Base-by-base conservation (phyloP, 2,329 filamentous ascomycete genomes). In the Clonostachys rhizophaga region DNA sequence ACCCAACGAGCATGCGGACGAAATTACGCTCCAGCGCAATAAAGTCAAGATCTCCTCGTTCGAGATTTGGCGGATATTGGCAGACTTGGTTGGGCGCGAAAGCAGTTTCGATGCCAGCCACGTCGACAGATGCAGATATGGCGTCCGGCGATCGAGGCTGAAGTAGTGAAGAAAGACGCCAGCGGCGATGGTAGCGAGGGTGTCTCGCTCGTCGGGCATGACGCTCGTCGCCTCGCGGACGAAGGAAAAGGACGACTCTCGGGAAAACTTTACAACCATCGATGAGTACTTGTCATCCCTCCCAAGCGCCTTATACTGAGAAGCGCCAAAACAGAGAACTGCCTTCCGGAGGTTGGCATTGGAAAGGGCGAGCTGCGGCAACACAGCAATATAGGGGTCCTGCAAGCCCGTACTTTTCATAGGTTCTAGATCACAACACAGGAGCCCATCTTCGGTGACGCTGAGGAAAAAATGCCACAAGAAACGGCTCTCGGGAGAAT, bases 381-480 rank as follows among this genome's bases (percentile, higher is more conserved):
- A 36, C 3, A 47, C 47, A 4, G 46, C 46, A 40, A 48, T 30
- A 24, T 49, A 53, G 4, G 51, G 51, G 17, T 53, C 42, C 44
- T 53, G 51, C n/a, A 53, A 53, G 34, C 41, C 49, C 24, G 48
- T 47, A 20, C 18, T 20, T 6, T 20, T 20, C 18, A 20, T 20
- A 4, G 18, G 18, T 6, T 20, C 18, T 13, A 48, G 39, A 34
- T 53, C 51, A 5, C 51, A 37, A 40, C 49, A 53, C 3, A 53
- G 42, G 30, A 53, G 51, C 37, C 47, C 51, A 12, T 18, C 35
- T 47, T 48, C 50, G 13, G 46, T 45, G 10, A 49, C 43, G 35
- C 34, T 39, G 5, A 53, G 47, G 36, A 53, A 53, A 30, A 51
- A 49, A 24, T 50, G 47, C 51, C 51, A 53, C 14, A 53, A 49